phyloP scores from a whole-genome alignment of 768 basidiomycete genomes.

The Infundibulicybe gibba region DNA sequence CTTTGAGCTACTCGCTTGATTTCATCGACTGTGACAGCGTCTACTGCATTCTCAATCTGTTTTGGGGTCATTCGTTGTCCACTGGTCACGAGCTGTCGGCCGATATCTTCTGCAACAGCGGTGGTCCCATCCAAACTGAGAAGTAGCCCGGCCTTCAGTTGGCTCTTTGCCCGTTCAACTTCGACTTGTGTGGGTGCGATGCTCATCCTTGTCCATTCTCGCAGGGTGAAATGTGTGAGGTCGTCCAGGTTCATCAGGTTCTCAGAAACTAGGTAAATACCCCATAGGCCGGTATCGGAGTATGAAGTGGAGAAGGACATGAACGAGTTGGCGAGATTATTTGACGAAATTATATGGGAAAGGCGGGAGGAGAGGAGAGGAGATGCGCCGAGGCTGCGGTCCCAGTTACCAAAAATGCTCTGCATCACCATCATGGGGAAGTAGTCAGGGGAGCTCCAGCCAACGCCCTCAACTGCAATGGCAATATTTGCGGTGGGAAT shows the following conservation, averaged over 20 bases:
- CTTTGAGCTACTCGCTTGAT: constrained; percentile 94
- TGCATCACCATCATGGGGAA: constrained; percentile 99
- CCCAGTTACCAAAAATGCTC: constrained; percentile 99
- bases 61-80: constrained; percentile 87
- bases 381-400: constrained; percentile 89
- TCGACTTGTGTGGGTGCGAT: constrained; percentile 79
- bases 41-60: constrained; percentile 91
- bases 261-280: constrained; percentile 95
- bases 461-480: constrained; percentile 95
- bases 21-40: constrained; percentile 83
- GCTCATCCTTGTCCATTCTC: constrained; percentile 95
- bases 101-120: constrained; percentile 96
- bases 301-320: constrained; percentile 99
- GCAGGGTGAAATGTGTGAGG: constrained; percentile 88
- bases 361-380: constrained; percentile 88
- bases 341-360: constrained; percentile 83
- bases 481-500: constrained; percentile 89
- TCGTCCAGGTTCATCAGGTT: constrained; percentile 94
- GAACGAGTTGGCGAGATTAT: constrained; percentile 98
- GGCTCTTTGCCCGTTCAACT: constrained; percentile 97
- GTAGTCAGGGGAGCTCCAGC: constrained; percentile 98
- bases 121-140: constrained; percentile 94
- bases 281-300: constrained; percentile 98
- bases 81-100: constrained; percentile 94
- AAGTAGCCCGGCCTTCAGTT: constrained; percentile 92